phyloP scores from a whole-genome alignment of 352 stramenopile species.

The Globisporangium paroecandrum region DNA sequence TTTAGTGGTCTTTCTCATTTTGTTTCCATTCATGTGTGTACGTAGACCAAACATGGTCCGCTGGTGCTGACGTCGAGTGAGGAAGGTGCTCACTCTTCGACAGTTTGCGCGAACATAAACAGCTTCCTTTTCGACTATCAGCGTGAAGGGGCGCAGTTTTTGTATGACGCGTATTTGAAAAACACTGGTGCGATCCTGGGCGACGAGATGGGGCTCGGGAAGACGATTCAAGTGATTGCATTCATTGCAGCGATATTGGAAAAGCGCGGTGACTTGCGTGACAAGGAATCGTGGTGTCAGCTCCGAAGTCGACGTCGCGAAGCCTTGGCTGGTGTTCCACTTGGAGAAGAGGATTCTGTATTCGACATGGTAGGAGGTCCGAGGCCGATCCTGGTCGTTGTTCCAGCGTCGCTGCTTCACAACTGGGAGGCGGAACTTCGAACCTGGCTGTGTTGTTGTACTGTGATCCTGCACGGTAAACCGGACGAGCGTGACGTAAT shows the following conservation, averaged over 20 bases:
- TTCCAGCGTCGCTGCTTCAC: conserved; percentile 96
- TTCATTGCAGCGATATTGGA: conserved; percentile 89
- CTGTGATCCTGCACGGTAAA: conserved; percentile 64
- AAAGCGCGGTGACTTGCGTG: conserved; percentile 91
- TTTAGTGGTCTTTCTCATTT: background rate
- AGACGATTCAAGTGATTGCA: conserved; percentile 93
- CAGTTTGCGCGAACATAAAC: conserved; percentile 71
- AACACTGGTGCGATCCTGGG: conserved; percentile 91
- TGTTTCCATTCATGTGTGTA: background rate
- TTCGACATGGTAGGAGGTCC: conserved; percentile 26
- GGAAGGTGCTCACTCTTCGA: conserved; percentile 5
- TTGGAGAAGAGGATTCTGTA: background rate
- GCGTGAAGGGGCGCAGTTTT: conserved; percentile 58
- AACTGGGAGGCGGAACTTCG: conserved; percentile 99
- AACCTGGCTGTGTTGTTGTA: conserved; percentile 85
- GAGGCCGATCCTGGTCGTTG: conserved; percentile 95
- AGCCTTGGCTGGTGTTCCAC: background rate
- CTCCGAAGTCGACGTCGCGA: conserved; percentile 92
- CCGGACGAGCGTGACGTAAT: conserved; percentile 49
- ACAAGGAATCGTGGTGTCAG: conserved; percentile 93
- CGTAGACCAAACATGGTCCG: conserved; percentile 32
- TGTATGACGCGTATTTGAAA: conserved; percentile 51
- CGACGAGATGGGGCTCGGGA: conserved; percentile 97
- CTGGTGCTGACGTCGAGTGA: conserved; percentile 31
- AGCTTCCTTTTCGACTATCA: conserved; percentile 76